phyloP scores from a whole-genome alignment of 305 asterid genomes.

The Andrographis paniculata region DNA sequence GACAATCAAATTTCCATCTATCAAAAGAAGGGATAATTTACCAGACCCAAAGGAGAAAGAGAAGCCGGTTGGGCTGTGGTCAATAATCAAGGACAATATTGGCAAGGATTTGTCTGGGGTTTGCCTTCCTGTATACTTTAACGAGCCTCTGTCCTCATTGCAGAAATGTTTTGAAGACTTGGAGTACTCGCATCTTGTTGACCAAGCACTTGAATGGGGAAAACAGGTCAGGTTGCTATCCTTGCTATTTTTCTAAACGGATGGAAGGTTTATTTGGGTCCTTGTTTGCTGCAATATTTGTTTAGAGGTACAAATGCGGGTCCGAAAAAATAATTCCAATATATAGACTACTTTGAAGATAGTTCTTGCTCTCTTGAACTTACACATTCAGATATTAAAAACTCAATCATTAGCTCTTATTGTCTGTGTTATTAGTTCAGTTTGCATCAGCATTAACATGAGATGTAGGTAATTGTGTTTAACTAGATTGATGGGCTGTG shows the following conservation, averaged over 20 bases:
- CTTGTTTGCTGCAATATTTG: neutral
- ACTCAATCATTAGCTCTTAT: neutral
- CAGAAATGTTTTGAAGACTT: constrained; percentile 98
- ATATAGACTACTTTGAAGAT: neutral
- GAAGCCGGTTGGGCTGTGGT: constrained; percentile 93
- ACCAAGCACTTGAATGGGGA: constrained; percentile 88
- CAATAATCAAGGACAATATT: constrained; percentile 93
- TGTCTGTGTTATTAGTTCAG: constrained; percentile 2
- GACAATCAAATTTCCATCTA: constrained; percentile 53
- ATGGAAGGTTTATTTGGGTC: neutral
- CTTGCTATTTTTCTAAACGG: neutral
- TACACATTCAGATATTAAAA: no score
- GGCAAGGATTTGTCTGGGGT: constrained; percentile 99
- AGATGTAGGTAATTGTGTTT: constrained; percentile 12
- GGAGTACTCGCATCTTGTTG: constrained; percentile 91
- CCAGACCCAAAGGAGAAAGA: constrained; percentile 97
- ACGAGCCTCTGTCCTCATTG: constrained; percentile 92
- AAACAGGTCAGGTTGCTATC: constrained; percentile 74
- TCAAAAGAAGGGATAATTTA: constrained; percentile 68
- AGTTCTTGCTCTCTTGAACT: no score
- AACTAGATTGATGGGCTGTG: constrained; percentile 11
- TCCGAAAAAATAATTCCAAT: neutral
- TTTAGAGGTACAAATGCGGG: neutral
- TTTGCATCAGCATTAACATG: constrained; percentile 7
- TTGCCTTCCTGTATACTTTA: constrained; percentile 96